A percentile compares a stretch with the other conserved stretches of the same genome.
Evolutionary conservation across 108 stramenopile species (phyloP).

Genomic region (Stephanodiscus minutulus): DNA sequence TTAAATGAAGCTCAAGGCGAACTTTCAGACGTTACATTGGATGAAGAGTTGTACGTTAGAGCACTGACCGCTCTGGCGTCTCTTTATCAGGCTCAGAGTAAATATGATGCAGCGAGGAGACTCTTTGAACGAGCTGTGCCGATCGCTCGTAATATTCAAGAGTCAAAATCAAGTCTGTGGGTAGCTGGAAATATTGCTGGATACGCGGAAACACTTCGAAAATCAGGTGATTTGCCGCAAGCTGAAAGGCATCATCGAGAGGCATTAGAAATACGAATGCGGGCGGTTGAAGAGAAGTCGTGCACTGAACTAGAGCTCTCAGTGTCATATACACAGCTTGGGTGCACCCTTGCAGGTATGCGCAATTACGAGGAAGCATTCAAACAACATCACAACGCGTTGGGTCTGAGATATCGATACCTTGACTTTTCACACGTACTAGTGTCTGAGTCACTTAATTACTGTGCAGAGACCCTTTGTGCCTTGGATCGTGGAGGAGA

Average conservation of each 20-base stretch:
- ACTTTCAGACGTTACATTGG: slow-evolving; percentile 19
- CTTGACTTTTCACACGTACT: slow-evolving; percentile 53
- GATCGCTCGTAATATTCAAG: slow-evolving; percentile 55
- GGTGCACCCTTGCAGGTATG: slow-evolving; percentile 53
- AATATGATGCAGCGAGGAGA: slow-evolving; percentile 42
- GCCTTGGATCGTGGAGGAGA: slow-evolving; percentile 47
- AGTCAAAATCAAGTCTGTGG: slow-evolving; percentile 51
- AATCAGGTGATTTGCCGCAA: slow-evolving; percentile 51
- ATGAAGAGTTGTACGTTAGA: slow-evolving; percentile 45
- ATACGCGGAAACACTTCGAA: slow-evolving; percentile 49
- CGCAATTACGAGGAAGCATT: slow-evolving; percentile 38
- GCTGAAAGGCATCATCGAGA: slow-evolving; percentile 50
- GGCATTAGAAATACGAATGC: slow-evolving; percentile 45
- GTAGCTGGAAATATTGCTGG: slow-evolving; percentile 51
- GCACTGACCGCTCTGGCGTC: slow-evolving; percentile 46
- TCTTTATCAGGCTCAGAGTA: slow-evolving; percentile 48
- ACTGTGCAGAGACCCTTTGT: slow-evolving; percentile 52
- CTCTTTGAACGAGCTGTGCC: slow-evolving; percentile 50
- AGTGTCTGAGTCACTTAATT: slow-evolving; percentile 54
- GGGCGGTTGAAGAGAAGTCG: slow-evolving; percentile 47
- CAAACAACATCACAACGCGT: slow-evolving; percentile 42
- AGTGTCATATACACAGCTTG: slow-evolving; percentile 52
- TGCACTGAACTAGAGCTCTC: slow-evolving; percentile 55
- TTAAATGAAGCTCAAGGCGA: slow-evolving; percentile 38
- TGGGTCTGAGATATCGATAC: slow-evolving; percentile 41